Evolutionary conservation across 2,329 filamentous ascomycete species (phyloP), one percentile per base, ranked within the genome.

Genomic region (Hymenoscyphus linearis): DNA sequence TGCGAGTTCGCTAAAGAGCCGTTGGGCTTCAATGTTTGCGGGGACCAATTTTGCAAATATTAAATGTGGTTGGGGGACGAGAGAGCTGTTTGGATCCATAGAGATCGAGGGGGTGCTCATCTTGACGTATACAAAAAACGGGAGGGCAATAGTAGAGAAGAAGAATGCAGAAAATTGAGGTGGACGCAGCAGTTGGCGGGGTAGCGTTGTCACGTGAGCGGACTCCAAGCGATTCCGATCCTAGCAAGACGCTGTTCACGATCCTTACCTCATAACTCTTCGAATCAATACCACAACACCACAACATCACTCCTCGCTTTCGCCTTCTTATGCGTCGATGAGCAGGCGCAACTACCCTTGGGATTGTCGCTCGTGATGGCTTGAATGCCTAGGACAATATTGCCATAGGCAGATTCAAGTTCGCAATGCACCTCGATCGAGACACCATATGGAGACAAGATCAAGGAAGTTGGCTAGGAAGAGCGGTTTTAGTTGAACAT

Each of bases 391-490:
- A 31, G 27, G 27, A 31, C 27, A 7, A 31, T 31, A 31, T 31
- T 31, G 27, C 27, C 27, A 31, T 31, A 31, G 27, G 27, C 27
- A 31, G 27, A 31, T 31, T 31, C 27, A 31, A 31, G 27, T 31
- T 54, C 26, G 25, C 3, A 54, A 22, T 25, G 2, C 6, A 22
- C 26, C 52, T 25, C 25, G 12, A 54, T 34, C 26, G 25, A 22
- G 52, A 54, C 10, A 54, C 26, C 26, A 54, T 54, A 54, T 54
- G 12, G 52, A 54, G 52, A 54, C 25, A 25, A 54, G 52, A 13
- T 54, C 52, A 12, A 54, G 52, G 52, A 31, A 31, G 27, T 31
- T 31, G 7, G 27, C 27, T 31, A 31, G 27, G 27, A 31, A 31
- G 27, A 31, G 27, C 27, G 27, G 27, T 31, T 31, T 31, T 31